These are phyloP conservation scores for Camellia granthamiana DNA, from an alignment of 148 eudicot species.

Conservation along the genomic window DNA sequence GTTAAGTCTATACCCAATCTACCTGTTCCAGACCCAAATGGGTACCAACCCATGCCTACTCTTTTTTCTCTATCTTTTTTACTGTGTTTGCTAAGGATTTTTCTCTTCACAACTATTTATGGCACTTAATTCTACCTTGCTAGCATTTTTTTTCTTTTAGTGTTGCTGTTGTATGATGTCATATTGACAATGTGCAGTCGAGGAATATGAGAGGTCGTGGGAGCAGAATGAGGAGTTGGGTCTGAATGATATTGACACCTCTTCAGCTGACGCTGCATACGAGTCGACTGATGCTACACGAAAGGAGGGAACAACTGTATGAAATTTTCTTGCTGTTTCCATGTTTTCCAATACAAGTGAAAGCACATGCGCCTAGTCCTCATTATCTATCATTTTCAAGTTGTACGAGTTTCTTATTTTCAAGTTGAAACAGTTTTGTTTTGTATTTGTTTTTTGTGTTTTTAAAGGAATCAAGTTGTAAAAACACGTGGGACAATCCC, in stretches of 20 bases:
- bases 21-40: too few species aligned
- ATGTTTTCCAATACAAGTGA: background rate
- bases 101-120: background rate
- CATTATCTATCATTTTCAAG: too few species aligned
- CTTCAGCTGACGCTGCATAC: slow-evolving; percentile 86
- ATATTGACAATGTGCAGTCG: slow-evolving; percentile 39
- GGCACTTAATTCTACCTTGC: background rate
- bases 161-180: background rate
- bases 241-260: slow-evolving; percentile 90
- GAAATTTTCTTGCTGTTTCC: slow-evolving; percentile 1
- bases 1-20: too few species aligned
- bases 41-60: too few species aligned
- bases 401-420: background rate
- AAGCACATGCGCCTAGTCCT: background rate
- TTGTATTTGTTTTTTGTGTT: too few species aligned
- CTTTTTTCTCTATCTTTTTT: too few species aligned
- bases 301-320: background rate
- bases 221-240: slow-evolving; percentile 98
- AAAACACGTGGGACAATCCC: too few species aligned
- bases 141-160: background rate
- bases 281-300: slow-evolving; percentile 8
- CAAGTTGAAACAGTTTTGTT: background rate
- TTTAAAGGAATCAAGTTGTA: too few species aligned
- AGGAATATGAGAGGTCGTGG: slow-evolving; percentile 90
- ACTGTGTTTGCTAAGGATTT: background rate